phyloP scores from a whole-genome alignment of 2,329 filamentous ascomycete genomes.

The Aspergillus sp. region DNA sequence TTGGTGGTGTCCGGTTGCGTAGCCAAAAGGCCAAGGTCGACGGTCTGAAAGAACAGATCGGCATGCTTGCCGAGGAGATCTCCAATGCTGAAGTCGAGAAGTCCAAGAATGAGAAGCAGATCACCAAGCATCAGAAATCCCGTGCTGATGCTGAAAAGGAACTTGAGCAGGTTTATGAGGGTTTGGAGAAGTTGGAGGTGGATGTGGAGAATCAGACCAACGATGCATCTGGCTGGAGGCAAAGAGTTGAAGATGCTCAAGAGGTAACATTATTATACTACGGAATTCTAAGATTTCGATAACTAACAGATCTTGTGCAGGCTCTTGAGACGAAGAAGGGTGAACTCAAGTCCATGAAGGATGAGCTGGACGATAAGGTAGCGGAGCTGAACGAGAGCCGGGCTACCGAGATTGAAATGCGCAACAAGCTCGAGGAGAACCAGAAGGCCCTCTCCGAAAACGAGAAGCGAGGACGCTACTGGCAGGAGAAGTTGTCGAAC shows the following conservation, averaged over 20 bases:
- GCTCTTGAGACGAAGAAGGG: conserved; percentile 71
- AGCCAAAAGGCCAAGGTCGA: conserved; percentile 89
- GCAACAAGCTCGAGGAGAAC: conserved; percentile 94
- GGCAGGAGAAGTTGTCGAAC: conserved; percentile 84
- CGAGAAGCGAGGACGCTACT: conserved; percentile 74
- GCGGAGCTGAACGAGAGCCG: conserved; percentile 81
- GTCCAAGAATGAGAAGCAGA: conserved; percentile 90
- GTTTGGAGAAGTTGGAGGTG: conserved; percentile 69
- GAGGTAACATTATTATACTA: conserved; percentile 38
- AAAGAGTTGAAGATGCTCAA: conserved; percentile 74
- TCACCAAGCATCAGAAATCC: conserved; percentile 77
- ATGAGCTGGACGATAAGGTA: conserved; percentile 78
- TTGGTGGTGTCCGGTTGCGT: conserved; percentile 87
- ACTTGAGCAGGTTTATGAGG: conserved; percentile 61
- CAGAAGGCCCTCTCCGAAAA: conserved; percentile 84
- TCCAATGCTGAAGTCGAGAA: conserved; percentile 81
- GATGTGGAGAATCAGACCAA: conserved; percentile 72
- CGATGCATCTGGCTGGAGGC: conserved; percentile 65
- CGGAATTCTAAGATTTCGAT: background rate
- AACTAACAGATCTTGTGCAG: conserved; percentile 28
- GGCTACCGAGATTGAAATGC: conserved; percentile 92
- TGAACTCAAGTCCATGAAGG: conserved; percentile 71
- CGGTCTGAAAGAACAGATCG: conserved; percentile 76
- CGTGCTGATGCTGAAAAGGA: conserved; percentile 72
- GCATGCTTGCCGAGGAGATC: conserved; percentile 70